Evolutionary conservation across 768 basidiomycete genomes (phyloP).

Genomic region (Mycena maculata): DNA sequence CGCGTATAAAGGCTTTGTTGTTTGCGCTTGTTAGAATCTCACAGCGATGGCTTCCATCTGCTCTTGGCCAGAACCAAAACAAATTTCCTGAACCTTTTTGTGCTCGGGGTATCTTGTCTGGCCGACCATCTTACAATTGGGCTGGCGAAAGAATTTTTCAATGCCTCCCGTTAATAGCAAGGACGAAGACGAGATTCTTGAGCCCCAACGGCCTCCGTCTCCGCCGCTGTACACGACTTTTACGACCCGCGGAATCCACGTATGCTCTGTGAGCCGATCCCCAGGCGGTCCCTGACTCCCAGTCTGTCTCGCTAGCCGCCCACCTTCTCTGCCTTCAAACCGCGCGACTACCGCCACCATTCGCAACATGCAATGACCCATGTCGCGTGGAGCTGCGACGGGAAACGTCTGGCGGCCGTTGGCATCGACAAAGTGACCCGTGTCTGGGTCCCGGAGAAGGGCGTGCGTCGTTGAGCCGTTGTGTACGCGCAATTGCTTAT

Average conservation of each 20-base stretch:
- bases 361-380: conserved; percentile 77
- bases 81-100: no score
- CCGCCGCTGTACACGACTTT: conserved; percentile 81
- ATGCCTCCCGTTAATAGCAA: conserved; percentile 39
- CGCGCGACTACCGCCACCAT: conserved; percentile 76
- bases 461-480: conserved; percentile 56
- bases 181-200: conserved; percentile 68
- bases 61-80: no score
- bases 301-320: conserved; percentile 76
- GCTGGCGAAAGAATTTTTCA: no score
- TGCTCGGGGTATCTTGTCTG: no score
- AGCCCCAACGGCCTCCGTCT: conserved; percentile 72
- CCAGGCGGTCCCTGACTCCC: conserved; percentile 11
- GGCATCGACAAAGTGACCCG: conserved; percentile 83
- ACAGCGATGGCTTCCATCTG: no score
- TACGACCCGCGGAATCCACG: conserved; percentile 77
- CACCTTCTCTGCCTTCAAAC: conserved; percentile 83
- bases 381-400: conserved; percentile 88
- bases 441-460: conserved; percentile 84
- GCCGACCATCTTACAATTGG: no score
- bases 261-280: conserved; percentile 52
- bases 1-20: background rate
- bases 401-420: conserved; percentile 82
- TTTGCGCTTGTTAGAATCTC: background rate
- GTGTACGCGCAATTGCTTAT: conserved; percentile 2